A percentile compares a stretch with the other conserved stretches of the same genome.
phyloP scores from a whole-genome alignment of 2,329 filamentous ascomycete genomes.

The Pleoardoris graminearum region DNA sequence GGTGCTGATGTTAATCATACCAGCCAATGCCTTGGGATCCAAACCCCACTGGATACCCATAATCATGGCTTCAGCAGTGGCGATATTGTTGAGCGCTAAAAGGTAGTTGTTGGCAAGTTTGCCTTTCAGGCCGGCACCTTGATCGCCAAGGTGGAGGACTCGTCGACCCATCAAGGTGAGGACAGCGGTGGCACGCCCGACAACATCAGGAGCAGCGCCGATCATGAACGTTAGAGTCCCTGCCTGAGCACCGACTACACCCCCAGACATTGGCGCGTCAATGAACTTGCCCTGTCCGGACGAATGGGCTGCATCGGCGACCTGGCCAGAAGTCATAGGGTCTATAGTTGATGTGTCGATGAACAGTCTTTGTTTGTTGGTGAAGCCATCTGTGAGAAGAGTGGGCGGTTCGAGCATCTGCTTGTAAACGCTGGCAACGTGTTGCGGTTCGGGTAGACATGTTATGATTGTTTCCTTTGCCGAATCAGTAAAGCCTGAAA shows the following conservation, averaged over 20 bases:
- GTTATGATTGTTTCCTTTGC: conserved; percentile 81
- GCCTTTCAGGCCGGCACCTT: conserved; percentile 83
- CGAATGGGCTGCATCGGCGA: conserved; percentile 70
- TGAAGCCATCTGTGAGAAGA: conserved; percentile 53
- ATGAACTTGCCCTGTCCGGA: conserved; percentile 76
- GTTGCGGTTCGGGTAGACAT: conserved; percentile 83
- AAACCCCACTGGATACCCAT: conserved; percentile 66
- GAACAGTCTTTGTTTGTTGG: conserved; percentile 70
- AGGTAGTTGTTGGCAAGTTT: conserved; percentile 99
- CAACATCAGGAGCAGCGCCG: conserved; percentile 65
- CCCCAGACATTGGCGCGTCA: conserved; percentile 96
- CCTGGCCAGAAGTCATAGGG: conserved; percentile 76
- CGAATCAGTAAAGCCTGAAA: conserved; percentile 23
- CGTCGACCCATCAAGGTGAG: conserved; percentile 83
- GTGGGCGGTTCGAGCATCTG: conserved; percentile 68
- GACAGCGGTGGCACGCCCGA: conserved; percentile 68
- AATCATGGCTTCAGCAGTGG: conserved; percentile 68
- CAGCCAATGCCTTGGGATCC: conserved; percentile 69
- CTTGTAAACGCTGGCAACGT: conserved; percentile 81
- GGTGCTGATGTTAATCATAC: conserved; percentile 89
- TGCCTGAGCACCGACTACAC: conserved; percentile 85
- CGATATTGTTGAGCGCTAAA: conserved; percentile 87
- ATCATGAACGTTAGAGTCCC: conserved; percentile 97
- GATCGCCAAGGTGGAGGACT: conserved; percentile 81
- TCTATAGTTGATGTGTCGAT: conserved; percentile 98